Conservation (phyloP, 352 stramenopile species). For the Elongisporangium anandrum region DNA sequence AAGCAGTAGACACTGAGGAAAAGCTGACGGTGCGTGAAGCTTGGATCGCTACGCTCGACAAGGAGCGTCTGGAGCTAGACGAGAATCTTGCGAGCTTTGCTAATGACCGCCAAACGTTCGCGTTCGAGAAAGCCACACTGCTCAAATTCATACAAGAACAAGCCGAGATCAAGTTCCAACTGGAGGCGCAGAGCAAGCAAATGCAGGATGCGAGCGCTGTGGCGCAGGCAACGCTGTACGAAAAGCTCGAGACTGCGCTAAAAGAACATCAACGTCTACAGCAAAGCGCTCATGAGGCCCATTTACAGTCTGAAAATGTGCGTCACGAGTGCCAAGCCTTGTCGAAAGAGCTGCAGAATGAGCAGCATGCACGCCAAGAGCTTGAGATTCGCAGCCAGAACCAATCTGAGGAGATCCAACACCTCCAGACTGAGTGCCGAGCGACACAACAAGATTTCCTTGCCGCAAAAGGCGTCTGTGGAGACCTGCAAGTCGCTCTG, state of each 20-base stretch:
- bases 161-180: constrained; percentile 58
- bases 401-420: constrained; percentile 29
- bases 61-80: constrained; percentile 35
- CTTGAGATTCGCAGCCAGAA: constrained; percentile 29
- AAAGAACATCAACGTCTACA: constrained; percentile 43
- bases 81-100: constrained; percentile 35
- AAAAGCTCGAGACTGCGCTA: constrained; percentile 27
- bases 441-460: constrained; percentile 44
- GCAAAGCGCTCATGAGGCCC: constrained; percentile 21
- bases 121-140: constrained; percentile 66
- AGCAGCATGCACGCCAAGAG: constrained; percentile 29
- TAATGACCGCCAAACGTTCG: constrained; percentile 46
- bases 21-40: constrained; percentile 45
- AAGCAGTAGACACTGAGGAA: constrained; percentile 44
- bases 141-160: constrained; percentile 77
- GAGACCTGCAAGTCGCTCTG: constrained; percentile 36
- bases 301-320: constrained; percentile 23
- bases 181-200: constrained; percentile 49
- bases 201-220: constrained; percentile 37
- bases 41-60: constrained; percentile 49
- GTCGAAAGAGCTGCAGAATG: constrained; percentile 15
- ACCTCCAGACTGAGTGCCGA: constrained; percentile 18
- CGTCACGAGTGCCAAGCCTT: constrained; percentile 26
- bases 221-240: constrained; percentile 25
- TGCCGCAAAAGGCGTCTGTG: constrained; percentile 46